A percentile compares a stretch with the other conserved stretches of the same genome.
Conservation (phyloP, 2,329 filamentous ascomycete species). For the Verticillium klebahnii region DNA sequence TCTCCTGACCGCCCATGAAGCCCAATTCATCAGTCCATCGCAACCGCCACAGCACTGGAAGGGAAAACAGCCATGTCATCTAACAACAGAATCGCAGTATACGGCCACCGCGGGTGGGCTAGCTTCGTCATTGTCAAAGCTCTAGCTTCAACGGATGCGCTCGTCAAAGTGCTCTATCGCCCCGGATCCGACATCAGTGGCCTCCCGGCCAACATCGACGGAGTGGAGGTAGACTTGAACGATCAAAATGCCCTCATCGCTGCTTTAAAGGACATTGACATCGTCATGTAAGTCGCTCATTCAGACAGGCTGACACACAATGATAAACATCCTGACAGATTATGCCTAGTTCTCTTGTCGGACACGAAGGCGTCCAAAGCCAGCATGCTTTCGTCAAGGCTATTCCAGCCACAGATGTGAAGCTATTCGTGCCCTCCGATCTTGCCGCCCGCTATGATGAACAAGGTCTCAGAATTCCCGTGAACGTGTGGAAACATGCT, state of each 20-base stretch:
- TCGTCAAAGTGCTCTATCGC: constrained; percentile 19
- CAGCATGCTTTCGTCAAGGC: constrained; percentile 21
- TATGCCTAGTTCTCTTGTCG: constrained; percentile 10
- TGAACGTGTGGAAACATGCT: constrained; percentile 18
- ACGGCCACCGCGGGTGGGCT: constrained; percentile 22
- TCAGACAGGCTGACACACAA: background rate
- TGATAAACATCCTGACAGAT: too few species aligned
- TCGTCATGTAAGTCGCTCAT: constrained; percentile 2
- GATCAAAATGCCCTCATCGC: constrained; percentile 1
- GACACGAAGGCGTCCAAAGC: constrained; percentile 14
- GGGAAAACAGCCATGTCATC: constrained; percentile 10
- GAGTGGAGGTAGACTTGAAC: constrained; percentile 4
- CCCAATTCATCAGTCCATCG: too few species aligned
- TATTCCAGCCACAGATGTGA: constrained; percentile 19
- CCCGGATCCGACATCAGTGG: constrained; percentile 18
- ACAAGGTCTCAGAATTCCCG: constrained; percentile 14
- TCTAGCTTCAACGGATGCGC: constrained; percentile 18
- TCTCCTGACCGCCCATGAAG: too few species aligned
- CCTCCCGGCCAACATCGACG: constrained; percentile 7
- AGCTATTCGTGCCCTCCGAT: constrained; percentile 23
- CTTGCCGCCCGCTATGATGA: constrained; percentile 18
- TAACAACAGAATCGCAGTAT: constrained; percentile 21
- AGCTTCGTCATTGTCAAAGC: constrained; percentile 18
- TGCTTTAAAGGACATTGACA: constrained; percentile 6
- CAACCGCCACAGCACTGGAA: too few species aligned